phyloP scores from a whole-genome alignment of 2,329 filamentous ascomycete genomes.

The Cladorrhinum sp. region DNA sequence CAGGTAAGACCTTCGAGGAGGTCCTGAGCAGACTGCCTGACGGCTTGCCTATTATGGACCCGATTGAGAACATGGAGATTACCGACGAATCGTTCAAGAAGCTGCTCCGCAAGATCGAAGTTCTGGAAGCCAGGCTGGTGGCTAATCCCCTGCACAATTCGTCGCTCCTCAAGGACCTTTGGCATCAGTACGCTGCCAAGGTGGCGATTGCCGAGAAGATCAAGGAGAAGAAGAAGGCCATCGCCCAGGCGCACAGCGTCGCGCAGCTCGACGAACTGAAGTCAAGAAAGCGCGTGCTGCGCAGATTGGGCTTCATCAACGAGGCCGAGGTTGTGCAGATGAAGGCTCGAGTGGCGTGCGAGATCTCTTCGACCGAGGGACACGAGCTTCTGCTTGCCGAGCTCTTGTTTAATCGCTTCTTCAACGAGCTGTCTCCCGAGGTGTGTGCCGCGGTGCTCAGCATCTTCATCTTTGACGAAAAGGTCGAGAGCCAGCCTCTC shows the following conservation, averaged over 20 bases:
- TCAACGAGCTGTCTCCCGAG: constrained; percentile 91
- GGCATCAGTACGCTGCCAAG: constrained; percentile 83
- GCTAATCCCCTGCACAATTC: constrained; percentile 91
- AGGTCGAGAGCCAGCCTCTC: constrained; percentile 72
- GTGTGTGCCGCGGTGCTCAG: constrained; percentile 82
- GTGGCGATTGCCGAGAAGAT: constrained; percentile 72
- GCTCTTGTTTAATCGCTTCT: constrained; percentile 93
- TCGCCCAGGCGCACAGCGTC: constrained; percentile 78
- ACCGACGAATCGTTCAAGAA: constrained; percentile 91
- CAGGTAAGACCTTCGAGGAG: constrained; percentile 71
- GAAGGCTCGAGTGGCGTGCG: constrained; percentile 94
- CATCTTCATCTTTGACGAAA: constrained; percentile 97
- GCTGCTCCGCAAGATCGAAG: constrained; percentile 91
- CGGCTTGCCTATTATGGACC: constrained; percentile 83
- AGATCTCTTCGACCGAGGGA: constrained; percentile 87
- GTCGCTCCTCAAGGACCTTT: constrained; percentile 76
- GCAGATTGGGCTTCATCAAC: constrained; percentile 92
- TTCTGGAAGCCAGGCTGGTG: constrained; percentile 84
- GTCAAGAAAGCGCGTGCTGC: constrained; percentile 89
- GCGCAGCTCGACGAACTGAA: constrained; percentile 95
- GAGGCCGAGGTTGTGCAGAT: constrained; percentile 93
- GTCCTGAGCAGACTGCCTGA: constrained; percentile 87
- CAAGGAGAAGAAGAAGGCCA: constrained; percentile 84
- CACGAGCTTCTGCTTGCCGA: constrained; percentile 93
- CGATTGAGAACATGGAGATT: constrained; percentile 95